A percentile compares a stretch with the other conserved stretches of the same genome.
These are phyloP conservation scores for Cystofilobasidium macerans DNA, from an alignment of 768 basidiomycete genomes.

Conservation along the genomic window DNA sequence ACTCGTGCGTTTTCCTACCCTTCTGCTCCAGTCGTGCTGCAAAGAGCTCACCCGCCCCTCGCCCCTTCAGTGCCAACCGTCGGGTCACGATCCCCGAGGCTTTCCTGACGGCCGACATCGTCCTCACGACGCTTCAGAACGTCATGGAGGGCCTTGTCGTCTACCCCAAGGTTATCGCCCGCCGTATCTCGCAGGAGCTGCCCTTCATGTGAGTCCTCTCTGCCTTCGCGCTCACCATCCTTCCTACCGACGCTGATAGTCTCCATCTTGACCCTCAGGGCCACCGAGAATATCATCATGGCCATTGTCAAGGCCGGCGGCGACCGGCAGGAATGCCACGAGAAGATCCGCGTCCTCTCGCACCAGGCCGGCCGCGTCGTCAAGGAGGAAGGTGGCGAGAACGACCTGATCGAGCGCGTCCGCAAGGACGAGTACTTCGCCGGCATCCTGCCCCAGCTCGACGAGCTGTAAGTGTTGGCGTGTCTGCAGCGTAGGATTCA, in stretches of 20 bases:
- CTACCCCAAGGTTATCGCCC: slow-evolving; percentile 87
- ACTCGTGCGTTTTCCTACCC: slow-evolving; percentile 36
- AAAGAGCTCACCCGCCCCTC: not conserved
- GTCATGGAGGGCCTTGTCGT: slow-evolving; percentile 98
- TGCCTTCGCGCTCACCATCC: not conserved
- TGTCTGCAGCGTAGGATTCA: too few relatives aligned
- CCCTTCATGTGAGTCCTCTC: slow-evolving; percentile 76
- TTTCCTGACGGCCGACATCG: slow-evolving; percentile 91
- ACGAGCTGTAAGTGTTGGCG: slow-evolving; percentile 44
- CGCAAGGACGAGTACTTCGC: slow-evolving; percentile 74
- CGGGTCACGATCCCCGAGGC: slow-evolving; percentile 93
- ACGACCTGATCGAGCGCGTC: slow-evolving; percentile 87
- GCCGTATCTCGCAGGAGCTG: slow-evolving; percentile 83
- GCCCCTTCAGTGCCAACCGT: slow-evolving; percentile 66
- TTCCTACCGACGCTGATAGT: too few relatives aligned
- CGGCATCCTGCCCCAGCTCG: slow-evolving; percentile 69
- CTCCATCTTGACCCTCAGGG: slow-evolving; percentile 34
- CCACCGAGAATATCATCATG: slow-evolving; percentile 99
- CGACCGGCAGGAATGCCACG: slow-evolving; percentile 92
- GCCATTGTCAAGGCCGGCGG: slow-evolving; percentile 82
- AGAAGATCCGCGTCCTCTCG: slow-evolving; percentile 85
- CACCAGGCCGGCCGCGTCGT: slow-evolving; percentile 92
- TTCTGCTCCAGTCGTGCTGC: not conserved
- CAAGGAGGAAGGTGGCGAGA: slow-evolving; percentile 85
- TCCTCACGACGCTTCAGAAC: slow-evolving; percentile 88